Conservation (phyloP, 1,284 basidiomycete species). For the Cutaneotrichosporon mucoides region DNA sequence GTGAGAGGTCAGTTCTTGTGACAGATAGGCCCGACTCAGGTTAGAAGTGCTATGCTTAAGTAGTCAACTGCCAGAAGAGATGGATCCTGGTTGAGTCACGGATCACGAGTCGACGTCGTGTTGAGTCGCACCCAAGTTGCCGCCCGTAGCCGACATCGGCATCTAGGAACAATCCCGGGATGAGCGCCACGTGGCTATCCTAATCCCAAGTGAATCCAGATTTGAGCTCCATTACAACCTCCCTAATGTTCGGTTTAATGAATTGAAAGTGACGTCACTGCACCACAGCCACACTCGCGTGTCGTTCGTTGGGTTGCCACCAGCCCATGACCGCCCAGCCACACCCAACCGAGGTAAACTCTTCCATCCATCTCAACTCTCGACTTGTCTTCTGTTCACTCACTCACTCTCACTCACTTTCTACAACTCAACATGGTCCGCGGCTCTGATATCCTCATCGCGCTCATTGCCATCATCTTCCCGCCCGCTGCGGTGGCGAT, state of each 20-base stretch:
- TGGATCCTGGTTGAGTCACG: too few species aligned
- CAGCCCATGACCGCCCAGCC: background rate
- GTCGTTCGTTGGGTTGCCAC: background rate
- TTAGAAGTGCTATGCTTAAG: too few species aligned
- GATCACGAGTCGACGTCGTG: too few species aligned
- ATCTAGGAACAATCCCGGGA: too few species aligned
- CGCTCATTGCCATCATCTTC: constrained; percentile 58
- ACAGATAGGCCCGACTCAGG: too few species aligned
- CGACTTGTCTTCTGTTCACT: background rate
- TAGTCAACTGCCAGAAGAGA: too few species aligned
- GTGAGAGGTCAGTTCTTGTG: background rate
- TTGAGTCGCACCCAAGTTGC: too few species aligned
- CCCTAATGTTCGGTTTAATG: background rate
- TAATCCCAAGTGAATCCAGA: background rate
- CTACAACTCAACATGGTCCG: constrained; percentile 34
- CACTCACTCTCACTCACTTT: constrained; percentile 3
- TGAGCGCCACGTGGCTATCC: background rate
- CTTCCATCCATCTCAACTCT: background rate
- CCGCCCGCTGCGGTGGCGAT: constrained; percentile 60
- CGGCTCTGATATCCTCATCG: constrained; percentile 43
- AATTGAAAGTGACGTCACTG: background rate
- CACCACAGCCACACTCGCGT: background rate
- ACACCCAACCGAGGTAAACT: background rate
- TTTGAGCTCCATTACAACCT: too few species aligned
- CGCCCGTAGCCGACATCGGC: too few species aligned